Evolutionary conservation across 805 yeast species (phyloP).

Genomic region (Wickerhamomyces canadensis): DNA sequence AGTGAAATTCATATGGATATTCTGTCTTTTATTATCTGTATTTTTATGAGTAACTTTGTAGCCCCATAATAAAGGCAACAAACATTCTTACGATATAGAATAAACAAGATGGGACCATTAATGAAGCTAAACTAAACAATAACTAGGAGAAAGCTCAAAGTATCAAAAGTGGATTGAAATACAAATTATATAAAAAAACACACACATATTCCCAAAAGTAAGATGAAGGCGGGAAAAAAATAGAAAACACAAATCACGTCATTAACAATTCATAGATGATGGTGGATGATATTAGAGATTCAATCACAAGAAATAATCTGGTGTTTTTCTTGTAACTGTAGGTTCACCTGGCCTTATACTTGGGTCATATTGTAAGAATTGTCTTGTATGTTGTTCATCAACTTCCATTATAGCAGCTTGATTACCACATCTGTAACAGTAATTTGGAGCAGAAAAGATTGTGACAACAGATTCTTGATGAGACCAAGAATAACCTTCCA

Average conservation of each 20-base stretch:
- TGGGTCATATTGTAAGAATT: constrained; percentile 92
- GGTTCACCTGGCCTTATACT: constrained; percentile 98
- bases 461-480: constrained; percentile 94
- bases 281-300: too few species aligned
- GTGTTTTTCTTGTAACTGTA: constrained; percentile 92
- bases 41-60: too few species aligned
- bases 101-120: too few species aligned
- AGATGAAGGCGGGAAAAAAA: background rate
- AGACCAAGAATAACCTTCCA: constrained; percentile 95
- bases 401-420: constrained; percentile 99
- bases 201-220: too few species aligned
- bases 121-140: too few species aligned
- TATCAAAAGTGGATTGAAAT: too few species aligned
- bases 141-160: too few species aligned
- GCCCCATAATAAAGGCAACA: too few species aligned
- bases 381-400: constrained; percentile 88
- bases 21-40: too few species aligned
- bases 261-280: background rate
- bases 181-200: too few species aligned
- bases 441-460: constrained; percentile 91
- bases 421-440: constrained; percentile 96
- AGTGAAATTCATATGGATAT: too few species aligned
- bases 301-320: constrained; percentile 85
- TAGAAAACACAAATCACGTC: constrained; percentile 1
- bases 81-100: too few species aligned